A percentile compares a stretch with the other conserved stretches of the same genome.
phyloP scores from a whole-genome alignment of 1,284 basidiomycete species.

The Coniophora puteana region DNA sequence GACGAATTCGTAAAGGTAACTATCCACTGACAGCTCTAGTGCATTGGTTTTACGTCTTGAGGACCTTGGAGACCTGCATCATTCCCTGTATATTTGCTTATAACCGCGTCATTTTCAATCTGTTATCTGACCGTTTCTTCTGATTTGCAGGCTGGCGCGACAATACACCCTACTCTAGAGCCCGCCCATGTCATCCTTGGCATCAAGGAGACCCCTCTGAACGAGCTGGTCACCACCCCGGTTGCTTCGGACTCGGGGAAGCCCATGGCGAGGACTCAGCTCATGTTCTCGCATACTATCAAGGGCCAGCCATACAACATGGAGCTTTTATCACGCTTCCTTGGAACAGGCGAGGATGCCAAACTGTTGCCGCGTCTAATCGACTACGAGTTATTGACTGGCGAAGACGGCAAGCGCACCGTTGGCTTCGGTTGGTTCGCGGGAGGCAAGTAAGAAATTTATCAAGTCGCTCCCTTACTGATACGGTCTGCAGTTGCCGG shows the following conservation, averaged over 20 bases:
- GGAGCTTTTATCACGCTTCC: conserved; percentile 67
- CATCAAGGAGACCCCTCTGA: conserved; percentile 82
- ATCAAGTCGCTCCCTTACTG: background rate
- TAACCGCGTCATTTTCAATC: conserved; percentile 3
- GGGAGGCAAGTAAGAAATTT: conserved; percentile 52
- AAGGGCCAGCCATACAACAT: conserved; percentile 88
- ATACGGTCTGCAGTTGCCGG: conserved; percentile 60
- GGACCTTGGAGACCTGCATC: background rate
- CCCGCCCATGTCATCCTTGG: conserved; percentile 77
- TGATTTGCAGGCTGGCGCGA: conserved; percentile 70
- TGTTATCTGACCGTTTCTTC: conserved; percentile 7
- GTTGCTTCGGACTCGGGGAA: conserved; percentile 15
- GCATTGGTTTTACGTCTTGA: background rate
- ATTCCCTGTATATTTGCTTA: background rate
- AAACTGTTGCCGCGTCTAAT: conserved; percentile 53
- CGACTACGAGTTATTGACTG: conserved; percentile 83
- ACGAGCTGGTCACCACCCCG: conserved; percentile 52
- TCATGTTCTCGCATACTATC: conserved; percentile 90
- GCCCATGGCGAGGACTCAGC: conserved; percentile 52
- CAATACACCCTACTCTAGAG: conserved; percentile 51
- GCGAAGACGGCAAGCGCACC: conserved; percentile 62
- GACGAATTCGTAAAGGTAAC: conserved; percentile 64
- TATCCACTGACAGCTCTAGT: background rate
- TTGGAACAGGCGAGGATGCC: conserved; percentile 27
- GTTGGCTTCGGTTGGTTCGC: conserved; percentile 90